A percentile compares a stretch with the other conserved stretches of the same genome.
Conservation (phyloP, 768 basidiomycete genomes). For the Ramaria rubella region DNA sequence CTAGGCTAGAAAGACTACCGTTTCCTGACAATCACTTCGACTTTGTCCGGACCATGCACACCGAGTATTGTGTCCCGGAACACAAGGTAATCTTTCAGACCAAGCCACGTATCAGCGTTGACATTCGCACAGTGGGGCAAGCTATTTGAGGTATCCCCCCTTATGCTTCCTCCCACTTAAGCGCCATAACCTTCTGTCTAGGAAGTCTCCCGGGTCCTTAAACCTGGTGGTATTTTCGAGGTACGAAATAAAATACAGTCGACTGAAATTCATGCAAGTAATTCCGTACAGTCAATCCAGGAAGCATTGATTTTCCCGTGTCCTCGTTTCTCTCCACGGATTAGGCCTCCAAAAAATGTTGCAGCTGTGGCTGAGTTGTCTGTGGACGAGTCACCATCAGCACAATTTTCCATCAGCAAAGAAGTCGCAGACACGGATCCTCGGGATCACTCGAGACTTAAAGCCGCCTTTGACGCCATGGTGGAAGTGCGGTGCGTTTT, state of each 20-base stretch:
- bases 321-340: slow-evolving; percentile 5
- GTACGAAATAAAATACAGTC: background rate
- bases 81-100: slow-evolving; percentile 41
- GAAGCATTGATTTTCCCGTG: slow-evolving; percentile 1
- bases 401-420: background rate
- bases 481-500: slow-evolving; percentile 24
- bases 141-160: slow-evolving; percentile 47
- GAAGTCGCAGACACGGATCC: slow-evolving; percentile 5
- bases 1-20: slow-evolving; percentile 58
- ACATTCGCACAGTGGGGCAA: slow-evolving; percentile 42
- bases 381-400: background rate
- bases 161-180: background rate
- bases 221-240: slow-evolving; percentile 38
- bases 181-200: slow-evolving; percentile 21
- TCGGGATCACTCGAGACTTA: slow-evolving; percentile 56
- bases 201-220: slow-evolving; percentile 65
- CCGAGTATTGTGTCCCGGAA: slow-evolving; percentile 66
- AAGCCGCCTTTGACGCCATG: slow-evolving; percentile 64
- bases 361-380: background rate
- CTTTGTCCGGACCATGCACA: slow-evolving; percentile 55
- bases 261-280: background rate
- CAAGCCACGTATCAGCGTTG: background rate
- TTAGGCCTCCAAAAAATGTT: background rate
- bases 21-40: slow-evolving; percentile 54
- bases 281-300: background rate